Percentiles rank a stretch among this genome's conserved stretches.
Conservation (phyloP, 2,329 filamentous ascomycete genomes). For the Aspergillus puulaauensis region DNA sequence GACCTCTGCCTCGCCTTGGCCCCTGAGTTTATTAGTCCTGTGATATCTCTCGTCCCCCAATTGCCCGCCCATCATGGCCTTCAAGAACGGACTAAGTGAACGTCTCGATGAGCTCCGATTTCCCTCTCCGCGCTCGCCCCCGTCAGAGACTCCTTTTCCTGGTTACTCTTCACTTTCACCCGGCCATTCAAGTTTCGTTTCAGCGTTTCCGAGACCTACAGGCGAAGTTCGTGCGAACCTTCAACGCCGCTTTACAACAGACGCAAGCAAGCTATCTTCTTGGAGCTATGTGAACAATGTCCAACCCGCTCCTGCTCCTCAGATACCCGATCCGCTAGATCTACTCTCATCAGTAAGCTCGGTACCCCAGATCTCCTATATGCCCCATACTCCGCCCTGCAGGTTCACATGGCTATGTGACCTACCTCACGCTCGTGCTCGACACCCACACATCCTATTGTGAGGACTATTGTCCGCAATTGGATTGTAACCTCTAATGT, state of each 20-base stretch:
- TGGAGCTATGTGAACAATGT: conserved; percentile 62
- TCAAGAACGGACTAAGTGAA: conserved; percentile 61
- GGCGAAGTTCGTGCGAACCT: conserved; percentile 74
- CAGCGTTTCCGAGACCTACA: conserved; percentile 53
- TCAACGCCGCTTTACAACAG: conserved; percentile 91
- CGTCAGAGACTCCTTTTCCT: conserved; percentile 73
- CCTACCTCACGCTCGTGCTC: neutral
- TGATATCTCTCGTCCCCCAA: conserved; percentile 18
- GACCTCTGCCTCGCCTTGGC: conserved; percentile 25
- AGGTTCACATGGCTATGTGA: neutral
- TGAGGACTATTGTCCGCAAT: neutral
- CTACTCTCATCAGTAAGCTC: conserved; percentile 54
- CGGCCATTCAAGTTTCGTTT: conserved; percentile 63
- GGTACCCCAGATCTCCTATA: neutral
- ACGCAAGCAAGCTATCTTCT: conserved; percentile 79
- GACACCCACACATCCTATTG: neutral
- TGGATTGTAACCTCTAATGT: neutral
- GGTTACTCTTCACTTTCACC: conserved; percentile 73
- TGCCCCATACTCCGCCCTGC: neutral
- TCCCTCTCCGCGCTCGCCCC: conserved; percentile 72
- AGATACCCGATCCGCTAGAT: conserved; percentile 55
- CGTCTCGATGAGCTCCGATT: conserved; percentile 79
- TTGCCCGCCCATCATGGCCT: conserved; percentile 57
- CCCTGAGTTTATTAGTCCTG: conserved; percentile 32
- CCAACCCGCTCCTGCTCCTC: conserved; percentile 46